Conservation (phyloP, 2,329 filamentous ascomycete species). For the Diaporthe australafricana region DNA sequence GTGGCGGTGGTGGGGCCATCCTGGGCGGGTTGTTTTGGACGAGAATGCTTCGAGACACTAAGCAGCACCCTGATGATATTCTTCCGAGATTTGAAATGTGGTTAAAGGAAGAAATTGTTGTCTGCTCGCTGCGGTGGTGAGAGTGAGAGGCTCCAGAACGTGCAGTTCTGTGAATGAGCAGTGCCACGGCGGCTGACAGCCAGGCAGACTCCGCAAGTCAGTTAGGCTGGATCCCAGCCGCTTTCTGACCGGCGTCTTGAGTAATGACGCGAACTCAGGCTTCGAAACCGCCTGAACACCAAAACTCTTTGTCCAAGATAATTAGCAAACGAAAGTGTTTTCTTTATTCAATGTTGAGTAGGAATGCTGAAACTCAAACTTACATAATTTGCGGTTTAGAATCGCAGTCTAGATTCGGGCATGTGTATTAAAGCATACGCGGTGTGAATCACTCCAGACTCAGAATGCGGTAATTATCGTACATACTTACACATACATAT, state of each 20-base stretch:
- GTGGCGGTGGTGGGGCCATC: slow-evolving; percentile 12
- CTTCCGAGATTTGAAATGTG: background rate
- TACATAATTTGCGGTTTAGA: too few relatives aligned
- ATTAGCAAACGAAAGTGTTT: too few relatives aligned
- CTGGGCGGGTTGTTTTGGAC: background rate
- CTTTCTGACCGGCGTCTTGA: background rate
- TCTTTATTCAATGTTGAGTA: too few relatives aligned
- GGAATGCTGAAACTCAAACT: too few relatives aligned
- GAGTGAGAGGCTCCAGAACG: background rate
- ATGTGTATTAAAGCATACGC: too few relatives aligned
- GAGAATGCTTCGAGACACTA: background rate
- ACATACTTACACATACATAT: too few relatives aligned
- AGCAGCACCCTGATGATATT: background rate
- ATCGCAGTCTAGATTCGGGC: too few relatives aligned
- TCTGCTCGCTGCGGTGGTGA: background rate
- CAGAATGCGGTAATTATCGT: too few relatives aligned
- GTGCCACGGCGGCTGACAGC: slow-evolving; percentile 7
- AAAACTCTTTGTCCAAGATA: background rate
- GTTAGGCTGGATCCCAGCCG: background rate
- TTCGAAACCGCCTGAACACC: background rate
- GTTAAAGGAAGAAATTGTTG: background rate
- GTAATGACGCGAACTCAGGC: background rate
- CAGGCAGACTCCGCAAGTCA: background rate
- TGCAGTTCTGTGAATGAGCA: background rate
- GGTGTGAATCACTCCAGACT: too few relatives aligned